A percentile compares a stretch with the other conserved stretches of the same genome.
Evolutionary conservation across 768 basidiomycete genomes (phyloP).

Genomic region (Auricularia cornea): DNA sequence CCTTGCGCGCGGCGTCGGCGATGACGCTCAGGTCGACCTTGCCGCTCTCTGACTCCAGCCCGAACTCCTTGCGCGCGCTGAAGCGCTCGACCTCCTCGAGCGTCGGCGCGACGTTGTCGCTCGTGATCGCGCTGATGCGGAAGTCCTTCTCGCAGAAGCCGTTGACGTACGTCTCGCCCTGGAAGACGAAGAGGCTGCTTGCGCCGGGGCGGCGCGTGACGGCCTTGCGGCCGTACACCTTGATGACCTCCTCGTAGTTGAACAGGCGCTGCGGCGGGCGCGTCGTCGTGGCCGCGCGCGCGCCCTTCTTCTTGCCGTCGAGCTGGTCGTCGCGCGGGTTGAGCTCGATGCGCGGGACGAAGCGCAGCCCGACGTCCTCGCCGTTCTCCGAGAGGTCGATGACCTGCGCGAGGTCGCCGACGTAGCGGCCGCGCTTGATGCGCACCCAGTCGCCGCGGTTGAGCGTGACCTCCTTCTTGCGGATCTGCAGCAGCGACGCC

Average conservation of each 20-base stretch:
- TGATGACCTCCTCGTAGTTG: conserved; percentile 86
- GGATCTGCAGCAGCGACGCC: conserved; percentile 92
- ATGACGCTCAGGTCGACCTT: conserved; percentile 85
- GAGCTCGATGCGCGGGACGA: conserved; percentile 96
- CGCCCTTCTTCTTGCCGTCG: conserved; percentile 64
- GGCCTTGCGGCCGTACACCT: conserved; percentile 71
- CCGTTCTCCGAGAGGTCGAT: conserved; percentile 89
- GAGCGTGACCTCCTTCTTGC: conserved; percentile 83
- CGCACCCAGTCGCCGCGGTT: conserved; percentile 91
- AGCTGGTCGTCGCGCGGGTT: conserved; percentile 70
- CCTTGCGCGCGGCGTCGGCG: conserved; percentile 84
- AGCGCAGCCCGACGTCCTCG: conserved; percentile 86
- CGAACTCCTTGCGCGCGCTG: conserved; percentile 44
- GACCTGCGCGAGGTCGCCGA: conserved; percentile 92
- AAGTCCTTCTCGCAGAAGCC: conserved; percentile 97
- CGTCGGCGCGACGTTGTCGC: conserved; percentile 90
- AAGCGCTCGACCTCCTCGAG: conserved; percentile 95
- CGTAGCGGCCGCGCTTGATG: conserved; percentile 86
- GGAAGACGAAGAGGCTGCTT: conserved; percentile 67
- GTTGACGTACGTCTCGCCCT: conserved; percentile 87
- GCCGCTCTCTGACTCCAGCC: conserved; percentile 43
- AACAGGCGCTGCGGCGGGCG: conserved; percentile 90
- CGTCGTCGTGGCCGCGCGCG: conserved; percentile 40
- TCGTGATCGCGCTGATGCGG: conserved; percentile 63
- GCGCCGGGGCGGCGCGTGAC: conserved; percentile 49